Conservation (phyloP, 2,329 filamentous ascomycete species). For the Xylariaceae sp. region DNA sequence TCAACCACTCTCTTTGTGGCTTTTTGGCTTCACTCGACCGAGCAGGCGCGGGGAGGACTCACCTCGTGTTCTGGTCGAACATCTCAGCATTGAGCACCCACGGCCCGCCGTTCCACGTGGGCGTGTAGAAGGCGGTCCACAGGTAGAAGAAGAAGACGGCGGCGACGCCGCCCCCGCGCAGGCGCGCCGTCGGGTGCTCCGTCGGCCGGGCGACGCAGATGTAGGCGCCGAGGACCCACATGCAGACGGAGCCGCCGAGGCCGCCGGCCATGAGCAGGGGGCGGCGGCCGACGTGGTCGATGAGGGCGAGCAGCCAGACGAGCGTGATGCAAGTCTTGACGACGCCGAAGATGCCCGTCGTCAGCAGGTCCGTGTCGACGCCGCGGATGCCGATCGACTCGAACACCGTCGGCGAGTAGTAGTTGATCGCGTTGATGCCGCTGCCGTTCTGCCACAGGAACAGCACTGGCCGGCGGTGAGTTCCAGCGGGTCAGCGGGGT, state of each 20-base stretch:
- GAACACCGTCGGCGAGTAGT: conserved; percentile 59
- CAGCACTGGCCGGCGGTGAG: conserved; percentile 43
- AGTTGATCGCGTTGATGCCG: conserved; percentile 65
- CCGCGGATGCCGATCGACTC: conserved; percentile 52
- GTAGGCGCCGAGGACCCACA: conserved; percentile 58
- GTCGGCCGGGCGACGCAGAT: conserved; percentile 42
- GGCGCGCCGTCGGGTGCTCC: conserved; percentile 22
- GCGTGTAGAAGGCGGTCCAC: conserved; percentile 67
- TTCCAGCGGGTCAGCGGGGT: too few species aligned
- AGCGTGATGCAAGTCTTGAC: conserved; percentile 56
- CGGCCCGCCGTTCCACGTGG: conserved; percentile 64
- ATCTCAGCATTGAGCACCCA: conserved; percentile 74
- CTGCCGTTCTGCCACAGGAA: conserved; percentile 74
- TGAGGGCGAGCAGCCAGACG: conserved; percentile 54
- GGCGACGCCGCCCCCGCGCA: conserved; percentile 40
- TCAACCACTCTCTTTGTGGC: too few species aligned
- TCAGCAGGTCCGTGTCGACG: conserved; percentile 49
- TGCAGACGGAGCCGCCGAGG: conserved; percentile 51
- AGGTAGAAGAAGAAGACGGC: conserved; percentile 68
- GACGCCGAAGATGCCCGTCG: conserved; percentile 58
- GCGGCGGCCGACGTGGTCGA: conserved; percentile 53
- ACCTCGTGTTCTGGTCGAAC: conserved; percentile 61
- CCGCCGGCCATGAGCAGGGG: conserved; percentile 53
- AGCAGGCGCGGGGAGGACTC: background rate
- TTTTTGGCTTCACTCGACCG: too few species aligned